These are phyloP conservation scores for Centrapalus pauciflorus DNA, from an alignment of 129 eudicot genomes.

Conservation along the genomic window DNA sequence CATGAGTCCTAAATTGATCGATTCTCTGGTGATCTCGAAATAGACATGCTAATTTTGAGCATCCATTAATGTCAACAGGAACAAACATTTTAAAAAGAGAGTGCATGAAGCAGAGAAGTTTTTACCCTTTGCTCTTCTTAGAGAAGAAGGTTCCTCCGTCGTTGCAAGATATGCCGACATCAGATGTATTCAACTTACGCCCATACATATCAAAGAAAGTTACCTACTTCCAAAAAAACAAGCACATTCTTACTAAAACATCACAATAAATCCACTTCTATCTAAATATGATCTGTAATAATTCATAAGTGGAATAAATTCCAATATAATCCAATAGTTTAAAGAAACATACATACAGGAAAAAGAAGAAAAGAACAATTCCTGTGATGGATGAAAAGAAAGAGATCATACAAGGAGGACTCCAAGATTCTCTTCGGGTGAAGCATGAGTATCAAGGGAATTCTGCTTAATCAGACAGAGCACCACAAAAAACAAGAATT, in stretches of 20 bases:
- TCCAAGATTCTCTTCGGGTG: conserved; percentile 79
- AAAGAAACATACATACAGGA: background rate
- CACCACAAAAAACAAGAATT: background rate
- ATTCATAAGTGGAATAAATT: background rate
- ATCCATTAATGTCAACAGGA: background rate
- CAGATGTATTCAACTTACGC: conserved; percentile 66
- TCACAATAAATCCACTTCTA: background rate
- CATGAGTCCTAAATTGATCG: background rate
- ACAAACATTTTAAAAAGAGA: background rate
- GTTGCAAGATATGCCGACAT: conserved; percentile 90
- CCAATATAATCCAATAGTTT: background rate
- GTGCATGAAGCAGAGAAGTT: background rate
- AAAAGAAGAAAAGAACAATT: background rate
- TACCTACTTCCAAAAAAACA: conserved; percentile 41
- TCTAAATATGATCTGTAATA: background rate
- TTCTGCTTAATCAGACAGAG: conserved; percentile 31
- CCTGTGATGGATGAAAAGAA: background rate
- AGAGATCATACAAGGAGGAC: conserved; percentile 59
- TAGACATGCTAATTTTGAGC: background rate
- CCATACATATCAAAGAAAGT: conserved; percentile 89
- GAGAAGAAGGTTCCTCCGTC: conserved; percentile 63
- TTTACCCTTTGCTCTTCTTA: conserved; percentile 75
- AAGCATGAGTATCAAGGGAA: conserved; percentile 38
- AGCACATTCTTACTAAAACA: background rate
- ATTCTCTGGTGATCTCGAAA: background rate